Evolutionary conservation across 2,329 filamentous ascomycete genomes (phyloP).

Genomic region (Parafenestella ontariensis): DNA sequence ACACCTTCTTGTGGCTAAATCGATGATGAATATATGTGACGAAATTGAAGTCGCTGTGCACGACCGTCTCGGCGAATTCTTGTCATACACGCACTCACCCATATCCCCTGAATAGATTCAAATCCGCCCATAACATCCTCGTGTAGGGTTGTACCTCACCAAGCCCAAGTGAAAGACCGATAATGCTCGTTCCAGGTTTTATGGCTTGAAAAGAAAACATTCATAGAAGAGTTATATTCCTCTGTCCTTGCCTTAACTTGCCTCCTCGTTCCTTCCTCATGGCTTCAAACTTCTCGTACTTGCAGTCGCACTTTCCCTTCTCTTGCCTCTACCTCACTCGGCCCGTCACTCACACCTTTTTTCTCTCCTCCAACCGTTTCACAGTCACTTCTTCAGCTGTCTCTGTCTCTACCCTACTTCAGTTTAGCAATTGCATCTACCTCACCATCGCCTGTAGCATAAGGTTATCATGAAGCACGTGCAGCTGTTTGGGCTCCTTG

Average conservation of each 20-base stretch:
- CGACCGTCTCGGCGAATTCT: background rate
- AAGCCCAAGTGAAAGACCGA: too few species aligned
- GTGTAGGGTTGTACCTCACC: too few species aligned
- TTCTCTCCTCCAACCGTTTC: background rate
- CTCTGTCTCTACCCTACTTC: background rate
- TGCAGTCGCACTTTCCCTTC: background rate
- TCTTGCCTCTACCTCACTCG: background rate
- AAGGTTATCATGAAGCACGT: conserved; percentile 27
- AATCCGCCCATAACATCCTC: too few species aligned
- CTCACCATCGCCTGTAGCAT: conserved; percentile 9
- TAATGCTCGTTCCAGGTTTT: background rate
- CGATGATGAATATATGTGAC: background rate
- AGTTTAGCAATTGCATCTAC: conserved; percentile 10
- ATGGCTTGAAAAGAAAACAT: background rate
- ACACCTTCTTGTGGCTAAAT: too few species aligned
- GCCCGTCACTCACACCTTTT: background rate
- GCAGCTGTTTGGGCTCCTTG: conserved; percentile 18
- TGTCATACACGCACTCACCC: background rate
- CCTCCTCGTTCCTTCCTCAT: background rate
- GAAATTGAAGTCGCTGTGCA: background rate
- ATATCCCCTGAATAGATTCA: background rate
- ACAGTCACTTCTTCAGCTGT: background rate
- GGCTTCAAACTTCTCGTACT: background rate
- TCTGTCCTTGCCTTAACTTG: too few species aligned
- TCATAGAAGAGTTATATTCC: too few species aligned